Percentiles rank a stretch among this genome's conserved stretches.
Evolutionary conservation across 1,284 basidiomycete genomes (phyloP).

Genomic region (Cystobasidium sp.): DNA sequence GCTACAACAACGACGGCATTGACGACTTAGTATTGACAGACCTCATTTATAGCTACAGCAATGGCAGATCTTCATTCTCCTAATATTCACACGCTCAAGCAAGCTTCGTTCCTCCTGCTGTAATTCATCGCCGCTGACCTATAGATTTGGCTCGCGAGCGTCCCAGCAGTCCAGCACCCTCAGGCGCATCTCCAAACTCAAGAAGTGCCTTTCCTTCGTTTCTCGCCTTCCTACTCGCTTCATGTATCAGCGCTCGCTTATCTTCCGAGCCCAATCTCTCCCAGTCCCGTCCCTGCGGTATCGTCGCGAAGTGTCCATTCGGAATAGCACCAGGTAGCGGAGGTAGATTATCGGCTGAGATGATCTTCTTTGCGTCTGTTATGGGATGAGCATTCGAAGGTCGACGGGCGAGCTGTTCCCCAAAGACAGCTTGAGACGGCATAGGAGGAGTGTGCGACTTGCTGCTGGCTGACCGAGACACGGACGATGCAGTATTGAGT

Average conservation of each 20-base stretch:
- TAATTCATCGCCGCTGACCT: slow-evolving; percentile 5
- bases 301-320: slow-evolving; percentile 13
- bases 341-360: slow-evolving; percentile 24
- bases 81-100: not conserved
- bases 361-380: slow-evolving; percentile 17
- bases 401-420: slow-evolving; percentile 16
- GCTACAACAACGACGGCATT: too few species aligned
- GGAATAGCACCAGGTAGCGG: slow-evolving; percentile 23
- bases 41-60: not conserved
- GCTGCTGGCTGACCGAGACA: slow-evolving; percentile 7
- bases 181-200: slow-evolving; percentile 40
- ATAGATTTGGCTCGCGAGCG: slow-evolving; percentile 17
- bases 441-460: slow-evolving; percentile 32
- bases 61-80: not conserved
- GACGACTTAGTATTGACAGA: not conserved
- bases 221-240: slow-evolving; percentile 43
- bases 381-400: slow-evolving; percentile 6
- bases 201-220: slow-evolving; percentile 43
- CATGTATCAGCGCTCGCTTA: slow-evolving; percentile 33
- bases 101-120: not conserved
- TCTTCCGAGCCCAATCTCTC: slow-evolving; percentile 32
- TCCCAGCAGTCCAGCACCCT: slow-evolving; percentile 12
- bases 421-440: slow-evolving; percentile 33
- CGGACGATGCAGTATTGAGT: not conserved
- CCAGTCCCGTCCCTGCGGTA: slow-evolving; percentile 45